Base-by-base conservation (phyloP, 164 flowering plant species). In the Chloranthus sessilifolius region DNA sequence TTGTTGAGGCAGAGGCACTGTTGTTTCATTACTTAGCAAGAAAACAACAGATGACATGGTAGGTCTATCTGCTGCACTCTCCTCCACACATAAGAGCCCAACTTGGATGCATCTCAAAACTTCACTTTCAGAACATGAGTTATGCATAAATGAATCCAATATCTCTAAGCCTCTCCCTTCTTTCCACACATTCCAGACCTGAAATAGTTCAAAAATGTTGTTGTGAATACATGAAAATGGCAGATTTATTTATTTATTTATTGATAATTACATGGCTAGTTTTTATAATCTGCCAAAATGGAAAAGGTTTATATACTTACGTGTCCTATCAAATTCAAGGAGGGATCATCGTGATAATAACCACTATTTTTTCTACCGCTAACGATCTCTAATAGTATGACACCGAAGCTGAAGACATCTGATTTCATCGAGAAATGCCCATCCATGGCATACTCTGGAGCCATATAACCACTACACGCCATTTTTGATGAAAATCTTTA, bases 1-100 rank as follows among this genome's bases (percentile, higher is more conserved):
- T 59, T 58, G 53, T 38, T 59, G 65, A 31, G 65, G 68, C 19
- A 50, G 59, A 17, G 72, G 70, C 22, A 56, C 20, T 2, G 43
- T 56, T 6, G 45, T 10, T 20, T 46, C 60, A 35, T 45, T 47
- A 11, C 44, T 52, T 20, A 56, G 21, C 60, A 56, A 36, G 9
- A 24, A 21, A 47, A 56, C 52, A 11, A 56, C 52, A 0, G 52
- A 14, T 14, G 37, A 46, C 52, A 56, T 56, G 8, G 44, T n/a
- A 7, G 60, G 52, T 21, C 60, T 33, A 20, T 56, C 60, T 19
- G 45, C 39, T n/a, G 60, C 60, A 22, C 35, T 24, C 5, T 46
- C 60, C 27, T 56, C 52, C 27, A 47, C 60, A 26, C 60, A 56
- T 25, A 56, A 15, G 7, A 56, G 52, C 34, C 60, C 60, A 16